phyloP scores from a whole-genome alignment of 257 asterid species.

The Penstemon eatonii region DNA sequence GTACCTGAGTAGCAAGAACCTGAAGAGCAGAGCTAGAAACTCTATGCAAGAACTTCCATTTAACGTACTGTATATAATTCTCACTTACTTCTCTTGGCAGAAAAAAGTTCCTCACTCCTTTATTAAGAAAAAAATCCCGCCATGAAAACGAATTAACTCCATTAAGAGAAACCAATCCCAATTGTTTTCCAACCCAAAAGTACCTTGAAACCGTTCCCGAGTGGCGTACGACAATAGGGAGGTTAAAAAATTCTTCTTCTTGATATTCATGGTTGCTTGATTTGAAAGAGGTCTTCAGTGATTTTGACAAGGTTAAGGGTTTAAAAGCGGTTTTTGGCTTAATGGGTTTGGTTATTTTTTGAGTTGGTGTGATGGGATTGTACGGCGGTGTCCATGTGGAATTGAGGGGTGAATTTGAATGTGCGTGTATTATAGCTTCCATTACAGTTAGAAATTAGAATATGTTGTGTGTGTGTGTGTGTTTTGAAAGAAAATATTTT shows the following conservation, averaged over 20 bases:
- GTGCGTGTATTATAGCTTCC: constrained; percentile 25
- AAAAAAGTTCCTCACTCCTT: constrained; percentile 60
- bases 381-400: constrained; percentile 32
- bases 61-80: constrained; percentile 81
- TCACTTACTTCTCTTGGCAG: constrained; percentile 69
- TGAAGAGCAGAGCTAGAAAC: constrained; percentile 93
- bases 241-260: constrained; percentile 36
- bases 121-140: constrained; percentile 43
- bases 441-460: constrained; percentile 13
- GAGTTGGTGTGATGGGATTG: constrained; percentile 25
- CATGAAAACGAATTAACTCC: constrained; percentile 45
- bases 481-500: too few relatives aligned
- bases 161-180: constrained; percentile 55
- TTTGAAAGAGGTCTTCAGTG: constrained; percentile 37
- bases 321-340: constrained; percentile 53
- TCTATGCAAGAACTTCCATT: constrained; percentile 93
- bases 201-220: constrained; percentile 58
- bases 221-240: constrained; percentile 55
- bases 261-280: constrained; percentile 33
- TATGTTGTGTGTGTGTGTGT: too few relatives aligned
- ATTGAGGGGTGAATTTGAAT: constrained; percentile 31
- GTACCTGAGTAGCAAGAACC: constrained; percentile 97
- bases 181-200: constrained; percentile 70
- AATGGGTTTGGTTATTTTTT: constrained; percentile 27
- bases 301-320: constrained; percentile 49